Base-by-base conservation (phyloP, 1,139 yeast genomes). In the Blastobotrys ciferrii region DNA sequence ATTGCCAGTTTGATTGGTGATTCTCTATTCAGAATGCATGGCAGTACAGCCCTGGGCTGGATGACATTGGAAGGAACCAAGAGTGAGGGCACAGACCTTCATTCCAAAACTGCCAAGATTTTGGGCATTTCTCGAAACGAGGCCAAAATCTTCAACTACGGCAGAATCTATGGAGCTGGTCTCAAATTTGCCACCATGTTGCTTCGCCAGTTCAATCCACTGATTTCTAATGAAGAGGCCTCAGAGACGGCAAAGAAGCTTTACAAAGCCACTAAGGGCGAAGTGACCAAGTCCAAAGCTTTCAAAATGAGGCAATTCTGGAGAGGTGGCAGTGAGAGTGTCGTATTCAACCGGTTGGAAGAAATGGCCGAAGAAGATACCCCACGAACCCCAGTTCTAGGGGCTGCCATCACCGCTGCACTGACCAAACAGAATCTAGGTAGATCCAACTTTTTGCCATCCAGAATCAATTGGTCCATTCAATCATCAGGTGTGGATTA, bases 401-500 rank as follows among this genome's bases (percentile, higher is more conserved):
- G 97, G 1, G 96, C 98, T 2, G 84, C 95, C 9, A 89, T 94
- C 44, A 92, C 99, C 0, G 82, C 82, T 53, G 96, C 98, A 0
- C 71, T 94, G 50, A 77, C 79, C 54, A 76, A 79, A 43, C 71
- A 74, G 48, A 82, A 91, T 61, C 75, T 94, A 60, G 73, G 78
- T 41, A 45, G 51, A 20, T 81, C 81, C 50, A 72, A 78, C 1
- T 92, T 84, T 65, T 69, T 92, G 59, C 94, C 98, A 0, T 88
- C 97, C 1, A 71, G 99, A 60, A 85, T 91, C 55, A 94, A 94
- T 62, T 94, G 99, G 99, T 87, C 96, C 0, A 94, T 94, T 62
- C 99, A 94, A 65, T 88, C 97, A 37, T 88, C 97, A 1, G 99
- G 98, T 37, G 99, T 94, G 14, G 98, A 94, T 65, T 94, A 94